A percentile compares a stretch with the other conserved stretches of the same genome.
These are phyloP conservation scores for Fusarium sp. DNA, from an alignment of 2,329 filamentous ascomycete genomes.

Conservation along the genomic window DNA sequence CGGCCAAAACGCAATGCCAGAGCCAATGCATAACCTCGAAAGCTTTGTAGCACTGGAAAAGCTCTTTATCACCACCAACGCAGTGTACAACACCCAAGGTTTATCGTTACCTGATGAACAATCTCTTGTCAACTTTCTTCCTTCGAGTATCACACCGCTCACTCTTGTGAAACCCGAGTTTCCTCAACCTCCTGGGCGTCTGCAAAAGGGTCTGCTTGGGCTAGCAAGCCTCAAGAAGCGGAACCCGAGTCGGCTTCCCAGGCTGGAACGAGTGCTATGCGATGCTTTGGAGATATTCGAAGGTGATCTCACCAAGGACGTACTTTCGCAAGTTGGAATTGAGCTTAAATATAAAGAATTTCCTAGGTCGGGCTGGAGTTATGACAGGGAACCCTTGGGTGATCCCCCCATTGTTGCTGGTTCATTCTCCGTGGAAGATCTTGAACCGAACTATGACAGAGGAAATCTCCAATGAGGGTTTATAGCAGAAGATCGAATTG, in stretches of 20 bases:
- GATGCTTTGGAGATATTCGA: constrained; percentile 1
- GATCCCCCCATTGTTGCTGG: not conserved
- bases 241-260: not conserved
- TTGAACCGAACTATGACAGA: too few relatives aligned
- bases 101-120: constrained; percentile 1
- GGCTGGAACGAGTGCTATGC: constrained; percentile 16
- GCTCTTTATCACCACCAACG: constrained; percentile 21
- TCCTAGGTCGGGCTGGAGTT: constrained; percentile 1
- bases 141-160: constrained; percentile 20
- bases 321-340: constrained; percentile 1
- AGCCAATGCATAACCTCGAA: constrained; percentile 14
- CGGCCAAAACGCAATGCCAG: not conserved
- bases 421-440: too few relatives aligned
- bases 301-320: not conserved
- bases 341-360: constrained; percentile 1
- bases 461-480: too few relatives aligned
- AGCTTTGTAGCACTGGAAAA: constrained; percentile 19
- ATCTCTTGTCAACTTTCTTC: constrained; percentile 15
- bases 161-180: constrained; percentile 3
- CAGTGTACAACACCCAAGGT: constrained; percentile 14
- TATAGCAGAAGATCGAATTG: too few relatives aligned
- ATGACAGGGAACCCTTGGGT: not conserved
- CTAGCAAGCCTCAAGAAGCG: constrained; percentile 5
- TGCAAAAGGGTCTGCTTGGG: constrained; percentile 4
- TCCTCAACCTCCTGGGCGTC: not conserved